phyloP scores from a whole-genome alignment of 495 filamentous ascomycete genomes.

The Penicillium odoratum region DNA sequence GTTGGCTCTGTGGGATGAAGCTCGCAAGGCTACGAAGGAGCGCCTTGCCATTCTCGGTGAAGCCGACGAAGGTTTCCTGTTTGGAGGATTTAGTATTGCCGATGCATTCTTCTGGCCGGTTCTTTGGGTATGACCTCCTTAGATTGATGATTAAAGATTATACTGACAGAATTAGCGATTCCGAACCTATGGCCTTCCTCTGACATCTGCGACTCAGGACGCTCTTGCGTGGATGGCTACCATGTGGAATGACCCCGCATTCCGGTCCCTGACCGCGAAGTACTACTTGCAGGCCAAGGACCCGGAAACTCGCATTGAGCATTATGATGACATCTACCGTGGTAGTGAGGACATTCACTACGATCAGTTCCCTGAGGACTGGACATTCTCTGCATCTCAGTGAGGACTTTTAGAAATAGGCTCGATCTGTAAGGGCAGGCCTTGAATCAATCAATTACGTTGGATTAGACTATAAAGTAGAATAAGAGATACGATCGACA shows the following conservation, averaged over 20 bases:
- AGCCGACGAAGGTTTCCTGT: constrained; percentile 28
- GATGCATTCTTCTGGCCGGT: constrained; percentile 38
- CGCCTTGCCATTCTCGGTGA: constrained; percentile 25
- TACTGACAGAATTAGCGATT: constrained; percentile 34
- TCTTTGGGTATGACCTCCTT: constrained; percentile 36
- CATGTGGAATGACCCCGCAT: constrained; percentile 48
- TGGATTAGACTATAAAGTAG: no score
- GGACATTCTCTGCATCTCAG: constrained; percentile 29
- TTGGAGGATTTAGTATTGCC: constrained; percentile 37
- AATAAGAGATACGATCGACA: no score
- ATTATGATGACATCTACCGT: constrained; percentile 45
- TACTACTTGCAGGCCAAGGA: constrained; percentile 42
- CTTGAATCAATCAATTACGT: no score
- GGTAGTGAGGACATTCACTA: constrained; percentile 35
- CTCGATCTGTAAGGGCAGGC: no score
- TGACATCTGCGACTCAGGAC: constrained; percentile 36
- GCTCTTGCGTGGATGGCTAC: constrained; percentile 43
- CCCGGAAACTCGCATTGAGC: constrained; percentile 35
- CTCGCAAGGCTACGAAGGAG: constrained; percentile 22
- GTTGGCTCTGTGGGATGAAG: constrained; percentile 24
- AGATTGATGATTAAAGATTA: background rate
- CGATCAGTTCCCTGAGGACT: constrained; percentile 36
- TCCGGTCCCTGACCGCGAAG: constrained; percentile 29
- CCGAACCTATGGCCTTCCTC: constrained; percentile 44
- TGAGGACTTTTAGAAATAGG: no score